These are phyloP conservation scores for Silene conica DNA, from an alignment of 148 eudicot genomes.

Conservation along the genomic window DNA sequence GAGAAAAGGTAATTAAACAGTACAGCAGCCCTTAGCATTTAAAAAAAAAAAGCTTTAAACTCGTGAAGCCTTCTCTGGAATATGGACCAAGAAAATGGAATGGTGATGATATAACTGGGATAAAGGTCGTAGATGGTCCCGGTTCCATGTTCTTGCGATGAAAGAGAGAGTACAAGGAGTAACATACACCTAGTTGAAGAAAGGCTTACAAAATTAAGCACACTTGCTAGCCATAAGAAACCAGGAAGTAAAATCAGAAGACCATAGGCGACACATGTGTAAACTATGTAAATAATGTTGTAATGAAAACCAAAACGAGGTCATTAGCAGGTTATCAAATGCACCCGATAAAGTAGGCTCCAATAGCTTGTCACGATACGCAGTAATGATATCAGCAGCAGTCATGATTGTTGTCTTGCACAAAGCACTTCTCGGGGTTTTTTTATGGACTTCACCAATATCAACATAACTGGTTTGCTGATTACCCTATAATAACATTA, in stretches of 20 bases:
- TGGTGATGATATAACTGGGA: too few relatives aligned
- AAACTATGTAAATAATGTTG: background rate
- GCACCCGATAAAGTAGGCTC: constrained; percentile 45
- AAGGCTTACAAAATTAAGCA: too few relatives aligned
- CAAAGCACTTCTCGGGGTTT: constrained; percentile 97
- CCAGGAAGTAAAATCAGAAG: background rate
- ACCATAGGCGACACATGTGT: background rate
- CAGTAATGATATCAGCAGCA: constrained; percentile 64
- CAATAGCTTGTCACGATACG: constrained; percentile 57
- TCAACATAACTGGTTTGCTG: constrained; percentile 68
- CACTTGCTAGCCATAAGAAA: too few relatives aligned
- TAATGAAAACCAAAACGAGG: background rate
- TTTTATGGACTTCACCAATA: constrained; percentile 83
- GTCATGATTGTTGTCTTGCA: constrained; percentile 95
- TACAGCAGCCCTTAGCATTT: too few relatives aligned
- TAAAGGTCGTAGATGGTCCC: too few relatives aligned
- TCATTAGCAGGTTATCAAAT: constrained; percentile 62
- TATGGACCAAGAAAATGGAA: too few relatives aligned
- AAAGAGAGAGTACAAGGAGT: too few relatives aligned
- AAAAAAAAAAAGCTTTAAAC: too few relatives aligned
- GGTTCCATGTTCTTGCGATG: too few relatives aligned
- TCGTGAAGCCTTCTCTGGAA: too few relatives aligned
- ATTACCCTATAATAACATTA: constrained; percentile 10
- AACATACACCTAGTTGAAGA: background rate
- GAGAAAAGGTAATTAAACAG: too few relatives aligned